Conservation (phyloP, 2,329 filamentous ascomycete genomes). For the Trichoderma atroviride region DNA sequence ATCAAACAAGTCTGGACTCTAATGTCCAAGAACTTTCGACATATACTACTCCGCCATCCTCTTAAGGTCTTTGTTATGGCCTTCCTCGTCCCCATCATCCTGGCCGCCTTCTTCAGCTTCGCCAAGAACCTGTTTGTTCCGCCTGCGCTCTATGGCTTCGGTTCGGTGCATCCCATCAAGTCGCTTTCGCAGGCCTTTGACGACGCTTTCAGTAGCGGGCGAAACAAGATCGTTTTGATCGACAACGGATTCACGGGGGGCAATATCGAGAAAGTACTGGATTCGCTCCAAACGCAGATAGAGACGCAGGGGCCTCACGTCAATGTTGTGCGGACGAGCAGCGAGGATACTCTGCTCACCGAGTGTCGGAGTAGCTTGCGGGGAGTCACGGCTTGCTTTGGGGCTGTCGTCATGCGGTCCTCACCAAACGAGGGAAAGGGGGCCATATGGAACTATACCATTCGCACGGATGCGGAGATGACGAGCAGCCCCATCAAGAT, state of each 20-base stretch:
- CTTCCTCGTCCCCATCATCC: conserved; percentile 60
- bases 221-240: conserved; percentile 75
- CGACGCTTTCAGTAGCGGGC: conserved; percentile 55
- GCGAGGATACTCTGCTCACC: conserved; percentile 60
- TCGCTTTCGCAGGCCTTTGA: conserved; percentile 66
- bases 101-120: conserved; percentile 66
- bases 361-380: conserved; percentile 66
- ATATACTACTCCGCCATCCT: conserved; percentile 58
- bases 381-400: conserved; percentile 72
- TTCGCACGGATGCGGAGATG: conserved; percentile 74
- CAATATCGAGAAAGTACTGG: conserved; percentile 72
- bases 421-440: conserved; percentile 71
- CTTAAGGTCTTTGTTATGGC: conserved; percentile 57
- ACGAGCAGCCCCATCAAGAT: conserved; percentile 59
- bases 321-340: conserved; percentile 55
- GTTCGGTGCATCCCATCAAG: conserved; percentile 61
- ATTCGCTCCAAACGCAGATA: conserved; percentile 61
- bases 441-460: conserved; percentile 81
- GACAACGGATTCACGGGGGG: conserved; percentile 72
- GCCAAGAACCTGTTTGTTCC: conserved; percentile 83
- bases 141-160: conserved; percentile 75
- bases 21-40: conserved; percentile 63
- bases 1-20: conserved; percentile 63
- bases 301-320: conserved; percentile 56
- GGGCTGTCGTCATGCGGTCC: conserved; percentile 72